Evolutionary conservation across 2,329 filamentous ascomycete genomes (phyloP), one percentile per base, ranked within the genome.

Genomic region (Xylaria digitata): DNA sequence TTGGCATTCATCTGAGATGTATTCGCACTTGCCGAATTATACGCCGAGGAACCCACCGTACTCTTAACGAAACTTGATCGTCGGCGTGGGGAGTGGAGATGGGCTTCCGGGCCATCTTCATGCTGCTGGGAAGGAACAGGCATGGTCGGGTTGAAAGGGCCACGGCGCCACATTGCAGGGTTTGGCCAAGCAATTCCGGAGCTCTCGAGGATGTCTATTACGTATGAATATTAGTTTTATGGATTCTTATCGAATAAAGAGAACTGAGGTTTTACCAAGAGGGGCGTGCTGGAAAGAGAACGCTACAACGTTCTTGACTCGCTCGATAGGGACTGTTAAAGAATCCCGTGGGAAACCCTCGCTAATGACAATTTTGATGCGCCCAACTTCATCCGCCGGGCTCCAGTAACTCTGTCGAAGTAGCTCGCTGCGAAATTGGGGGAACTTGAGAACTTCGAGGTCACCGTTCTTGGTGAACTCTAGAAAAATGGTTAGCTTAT

Each of bases 271-370:
- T 84, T 71, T 81, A 95, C 93, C 85, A 61, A 92, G 80, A 0
- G 93, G 93, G 40, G 92, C 93, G 81, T 96, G 92, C 75, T 96
- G 92, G 73, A 96, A 97, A 0, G 93, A 90, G 78, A 97, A 96
- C 15, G 87, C 86, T 26, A 94, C 86, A 50, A 93, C 79, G 73
- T 94, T 92, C 75, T 90, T 91, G 68, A 92, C 82, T 46, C 88
- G 83, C 72, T 92, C 89, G 70, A 92, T 87, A 0, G 87, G 86
- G 48, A 81, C 78, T 1, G 81, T 80, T 0, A 80, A 63, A 1
- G 81, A 86, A 66, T 86, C 83, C 43, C 88, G 82, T 9, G 85
- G 82, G 65, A 93, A 89, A 0, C 92, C 90, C 75, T 95, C 92
- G 54, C 91, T 89, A 65, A 97, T 86, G 61, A 94, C 78, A 30